A percentile compares a stretch with the other conserved stretches of the same genome.
Evolutionary conservation across 441 rosid species (phyloP).

Genomic region (Populus hybrid): DNA sequence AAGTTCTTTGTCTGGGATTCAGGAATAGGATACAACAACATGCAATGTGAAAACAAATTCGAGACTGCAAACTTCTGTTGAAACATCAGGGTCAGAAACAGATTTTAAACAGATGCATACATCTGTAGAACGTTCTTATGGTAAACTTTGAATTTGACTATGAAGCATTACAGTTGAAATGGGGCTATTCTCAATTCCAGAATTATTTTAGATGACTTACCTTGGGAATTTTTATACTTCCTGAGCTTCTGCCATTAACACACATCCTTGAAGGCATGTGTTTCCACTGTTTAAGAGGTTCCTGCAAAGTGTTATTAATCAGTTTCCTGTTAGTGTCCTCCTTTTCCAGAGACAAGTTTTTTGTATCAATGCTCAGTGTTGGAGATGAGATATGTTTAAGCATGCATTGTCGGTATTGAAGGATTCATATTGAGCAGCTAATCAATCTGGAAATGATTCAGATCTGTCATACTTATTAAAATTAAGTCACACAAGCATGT

Average conservation of each 20-base stretch:
- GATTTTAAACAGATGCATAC: neutral
- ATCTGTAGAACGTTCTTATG: neutral
- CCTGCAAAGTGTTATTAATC: neutral
- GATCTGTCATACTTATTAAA: neutral
- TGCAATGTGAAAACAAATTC: neutral
- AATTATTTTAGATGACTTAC: neutral
- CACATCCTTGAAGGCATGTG: neutral
- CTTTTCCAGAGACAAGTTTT: neutral
- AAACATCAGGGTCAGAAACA: neutral
- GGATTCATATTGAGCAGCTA: neutral
- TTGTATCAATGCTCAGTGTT: neutral
- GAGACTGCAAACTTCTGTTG: neutral
- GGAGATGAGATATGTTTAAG: neutral
- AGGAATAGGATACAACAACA: neutral
- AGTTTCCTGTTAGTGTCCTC: neutral
- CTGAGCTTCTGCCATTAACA: neutral
- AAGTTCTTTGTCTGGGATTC: constrained; percentile 5
- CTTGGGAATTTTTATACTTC: neutral
- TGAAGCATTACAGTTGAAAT: neutral
- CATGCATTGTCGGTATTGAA: neutral
- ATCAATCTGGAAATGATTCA: neutral
- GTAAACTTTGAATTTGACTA: neutral
- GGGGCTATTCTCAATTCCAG: neutral
- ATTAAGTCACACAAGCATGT: neutral
- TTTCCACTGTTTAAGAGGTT: neutral